Evolutionary conservation across 1,284 basidiomycete species (phyloP), one percentile per base, ranked within the genome.

Genomic region (Sphaerobolus stellatus): DNA sequence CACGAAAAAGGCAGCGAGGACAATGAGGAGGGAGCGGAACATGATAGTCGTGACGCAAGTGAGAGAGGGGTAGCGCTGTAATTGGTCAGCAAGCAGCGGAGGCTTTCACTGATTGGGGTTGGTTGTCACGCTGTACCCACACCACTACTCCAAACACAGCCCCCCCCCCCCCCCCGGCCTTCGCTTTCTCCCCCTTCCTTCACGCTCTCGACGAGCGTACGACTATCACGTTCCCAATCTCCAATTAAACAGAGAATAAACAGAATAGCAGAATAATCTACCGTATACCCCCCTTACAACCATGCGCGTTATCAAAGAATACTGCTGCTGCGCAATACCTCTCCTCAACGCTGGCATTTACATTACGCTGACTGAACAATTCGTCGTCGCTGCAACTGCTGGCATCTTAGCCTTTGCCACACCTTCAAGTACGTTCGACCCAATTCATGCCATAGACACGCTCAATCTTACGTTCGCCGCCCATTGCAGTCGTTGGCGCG

Each of bases 341-440:
- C 73, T 92, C 50, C 78, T 92, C 58, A 95, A 96, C 72, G 79
- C 84, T 57, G 94, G 94, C 31, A 90, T 95, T 52, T 95, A 95
- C 64, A 70, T 81, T n/a, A 80, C 88, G 36, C 70, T 96, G 48
- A 67, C 75, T 0, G 90, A 94, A 66, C 92, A 95, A 71, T 76
- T 90, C 46, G 74, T 81, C 20, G 68, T 90, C 7, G 84, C 81
- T 3, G 65, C 92, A 57, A 62, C 88, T n/a, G 81, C 86, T 3
- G 94, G 88, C 16, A 84, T 89, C 4, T 76, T 95, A 27, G 81
- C 89, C 6, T 67, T 97, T 20, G 85, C 83, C 2, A 92, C 94
- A 2, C 90, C 92, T 20, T 74, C 76, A 8, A 88, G 92, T 92
- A 61, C 69, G 88, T 75, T 25, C 52, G 16, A 36, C 47, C 25